Percentiles rank a stretch among this genome's conserved stretches.
Conservation (phyloP, 352 stramenopile genomes). For the Pythium periplocum region DNA sequence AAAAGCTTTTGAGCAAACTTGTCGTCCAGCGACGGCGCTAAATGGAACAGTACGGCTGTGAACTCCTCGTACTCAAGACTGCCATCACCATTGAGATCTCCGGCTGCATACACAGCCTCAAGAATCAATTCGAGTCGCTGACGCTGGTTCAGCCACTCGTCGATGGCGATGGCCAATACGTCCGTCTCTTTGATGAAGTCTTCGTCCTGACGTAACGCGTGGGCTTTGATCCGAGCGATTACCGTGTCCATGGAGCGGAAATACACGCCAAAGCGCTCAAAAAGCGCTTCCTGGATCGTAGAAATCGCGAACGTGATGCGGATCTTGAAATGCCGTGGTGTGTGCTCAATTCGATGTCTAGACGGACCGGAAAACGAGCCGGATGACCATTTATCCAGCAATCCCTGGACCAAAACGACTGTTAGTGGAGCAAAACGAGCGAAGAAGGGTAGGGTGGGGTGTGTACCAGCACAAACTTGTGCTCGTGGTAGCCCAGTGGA, state of each 20-base stretch:
- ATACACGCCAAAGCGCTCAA: conserved; percentile 61
- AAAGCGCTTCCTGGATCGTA: conserved; percentile 49
- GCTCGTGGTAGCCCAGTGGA: conserved; percentile 59
- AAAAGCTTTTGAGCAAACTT: conserved; percentile 57
- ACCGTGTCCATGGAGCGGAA: conserved; percentile 47
- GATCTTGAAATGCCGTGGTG: conserved; percentile 56
- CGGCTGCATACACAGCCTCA: conserved; percentile 59
- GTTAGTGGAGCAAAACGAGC: too few relatives aligned
- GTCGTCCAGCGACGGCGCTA: conserved; percentile 49
- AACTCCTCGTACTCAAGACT: conserved; percentile 76
- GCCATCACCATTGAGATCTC: conserved; percentile 63
- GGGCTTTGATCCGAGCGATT: conserved; percentile 30
- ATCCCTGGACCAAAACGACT: conserved; percentile 13
- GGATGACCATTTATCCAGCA: conserved; percentile 58
- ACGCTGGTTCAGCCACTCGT: conserved; percentile 51
- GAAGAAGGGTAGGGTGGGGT: too few relatives aligned
- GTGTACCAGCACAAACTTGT: conserved; percentile 67
- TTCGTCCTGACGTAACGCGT: conserved; percentile 32
- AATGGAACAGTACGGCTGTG: conserved; percentile 44
- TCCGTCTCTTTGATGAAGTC: conserved; percentile 65
- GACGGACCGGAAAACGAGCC: conserved; percentile 46
- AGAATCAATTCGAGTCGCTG: conserved; percentile 61
- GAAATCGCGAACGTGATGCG: conserved; percentile 40
- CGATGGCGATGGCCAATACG: conserved; percentile 46
- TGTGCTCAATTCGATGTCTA: conserved; percentile 49